Evolutionary conservation across 352 stramenopile genomes (phyloP).

Genomic region (Phytopythium kandeliae): DNA sequence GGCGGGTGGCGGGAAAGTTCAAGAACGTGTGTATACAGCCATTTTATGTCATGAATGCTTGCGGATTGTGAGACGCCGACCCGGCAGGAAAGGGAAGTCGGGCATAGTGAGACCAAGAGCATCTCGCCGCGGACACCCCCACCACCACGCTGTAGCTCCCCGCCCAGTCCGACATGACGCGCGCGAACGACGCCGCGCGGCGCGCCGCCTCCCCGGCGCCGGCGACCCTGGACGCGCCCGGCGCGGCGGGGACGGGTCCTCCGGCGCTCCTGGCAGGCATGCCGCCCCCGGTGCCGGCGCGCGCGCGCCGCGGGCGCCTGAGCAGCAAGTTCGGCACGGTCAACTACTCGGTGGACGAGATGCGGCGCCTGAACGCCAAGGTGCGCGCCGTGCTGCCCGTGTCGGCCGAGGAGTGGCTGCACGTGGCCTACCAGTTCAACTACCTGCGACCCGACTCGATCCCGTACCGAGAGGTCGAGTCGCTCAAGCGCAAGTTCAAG

Average conservation of each 20-base stretch:
- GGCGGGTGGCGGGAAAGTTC: too few relatives aligned
- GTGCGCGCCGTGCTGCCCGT: constrained; percentile 49
- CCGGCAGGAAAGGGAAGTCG: background rate
- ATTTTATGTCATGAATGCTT: too few relatives aligned
- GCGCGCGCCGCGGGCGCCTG: constrained; percentile 16
- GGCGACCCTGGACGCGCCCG: background rate
- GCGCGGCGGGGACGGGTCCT: background rate
- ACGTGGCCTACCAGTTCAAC: constrained; percentile 64
- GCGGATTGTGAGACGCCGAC: too few relatives aligned
- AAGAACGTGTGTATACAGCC: too few relatives aligned
- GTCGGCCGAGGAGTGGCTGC: constrained; percentile 48
- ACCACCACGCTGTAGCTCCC: background rate
- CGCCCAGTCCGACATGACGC: constrained; percentile 3
- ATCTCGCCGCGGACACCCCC: background rate
- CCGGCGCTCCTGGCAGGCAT: constrained; percentile 3
- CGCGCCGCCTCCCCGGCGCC: background rate
- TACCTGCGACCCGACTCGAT: constrained; percentile 55
- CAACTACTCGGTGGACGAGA: constrained; percentile 67
- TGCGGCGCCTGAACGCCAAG: constrained; percentile 56
- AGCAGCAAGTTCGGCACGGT: constrained; percentile 63
- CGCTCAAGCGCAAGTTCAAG: constrained; percentile 67
- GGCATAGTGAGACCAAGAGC: constrained; percentile 4
- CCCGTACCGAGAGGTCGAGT: constrained; percentile 55
- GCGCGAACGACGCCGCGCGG: constrained; percentile 2
- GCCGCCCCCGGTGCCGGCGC: background rate